These are phyloP conservation scores for Boletus hoseneyae DNA, from an alignment of 1,284 basidiomycete genomes.

Conservation along the genomic window DNA sequence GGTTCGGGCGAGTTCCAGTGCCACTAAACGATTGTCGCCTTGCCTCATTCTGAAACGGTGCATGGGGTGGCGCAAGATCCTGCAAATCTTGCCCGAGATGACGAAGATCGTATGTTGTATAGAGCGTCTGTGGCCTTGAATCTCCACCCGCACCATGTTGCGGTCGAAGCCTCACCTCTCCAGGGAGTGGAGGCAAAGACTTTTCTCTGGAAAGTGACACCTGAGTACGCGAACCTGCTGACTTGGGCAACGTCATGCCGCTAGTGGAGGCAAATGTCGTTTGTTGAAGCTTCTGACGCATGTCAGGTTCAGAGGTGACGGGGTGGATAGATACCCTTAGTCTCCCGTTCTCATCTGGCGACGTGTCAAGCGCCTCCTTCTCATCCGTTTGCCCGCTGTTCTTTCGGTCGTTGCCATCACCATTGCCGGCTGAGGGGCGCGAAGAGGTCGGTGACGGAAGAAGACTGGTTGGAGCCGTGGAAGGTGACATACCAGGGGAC, in stretches of 20 bases:
- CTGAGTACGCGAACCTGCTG: conserved; percentile 34
- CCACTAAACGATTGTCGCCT: conserved; percentile 76
- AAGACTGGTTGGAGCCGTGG: conserved; percentile 68
- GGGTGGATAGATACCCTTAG: conserved; percentile 44
- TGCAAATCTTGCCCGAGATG: conserved; percentile 39
- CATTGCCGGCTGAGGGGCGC: conserved; percentile 54
- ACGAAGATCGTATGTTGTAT: conserved; percentile 55
- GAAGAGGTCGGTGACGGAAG: conserved; percentile 71
- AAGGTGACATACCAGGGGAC: conserved; percentile 59
- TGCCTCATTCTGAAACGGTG: conserved; percentile 58
- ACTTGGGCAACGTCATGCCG: conserved; percentile 29
- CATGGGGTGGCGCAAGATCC: conserved; percentile 57
- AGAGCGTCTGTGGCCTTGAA: conserved; percentile 61
- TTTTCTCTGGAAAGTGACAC: conserved; percentile 58
- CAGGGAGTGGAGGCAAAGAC: conserved; percentile 70
- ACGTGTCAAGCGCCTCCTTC: conserved; percentile 28
- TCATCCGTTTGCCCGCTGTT: conserved; percentile 40
- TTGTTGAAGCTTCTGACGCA: conserved; percentile 45
- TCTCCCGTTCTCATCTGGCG: conserved; percentile 33
- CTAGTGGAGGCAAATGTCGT: conserved; percentile 32
- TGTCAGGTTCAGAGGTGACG: conserved; percentile 56
- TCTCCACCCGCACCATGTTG: conserved; percentile 39
- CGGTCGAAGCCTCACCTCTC: conserved; percentile 45
- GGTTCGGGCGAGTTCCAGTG: conserved; percentile 50
- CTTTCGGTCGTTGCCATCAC: conserved; percentile 47